Base-by-base conservation (phyloP, 192 early-diverging fungal genomes). In the Rhizophagus clarus region DNA sequence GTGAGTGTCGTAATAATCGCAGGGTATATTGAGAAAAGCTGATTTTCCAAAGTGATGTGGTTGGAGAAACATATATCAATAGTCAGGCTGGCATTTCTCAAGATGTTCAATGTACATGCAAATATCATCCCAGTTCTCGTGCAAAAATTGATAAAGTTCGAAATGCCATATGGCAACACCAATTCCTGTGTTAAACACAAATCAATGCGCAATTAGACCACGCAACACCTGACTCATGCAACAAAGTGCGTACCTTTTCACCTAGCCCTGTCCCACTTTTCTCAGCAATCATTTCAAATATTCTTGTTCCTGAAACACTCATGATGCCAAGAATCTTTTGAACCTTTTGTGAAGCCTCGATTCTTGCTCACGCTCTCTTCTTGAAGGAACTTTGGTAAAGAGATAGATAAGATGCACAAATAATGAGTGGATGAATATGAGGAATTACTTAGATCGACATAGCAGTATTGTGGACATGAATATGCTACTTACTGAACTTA, bases 71-170 rank as follows among this genome's bases (percentile, higher is more conserved):
- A 80, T 47, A 60, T 80, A 80, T 82, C 83, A 61, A 69, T 77
- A 84, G 31, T 71, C 42, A 45, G 51, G 20, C 71, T 47, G 49
- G 51, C n/a, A 14, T 45, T 74, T 80, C 63, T 84, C 83, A 20
- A 84, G 81, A 3, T 79, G 40, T 66, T 84, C 68, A 74, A 84
- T 82, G 51, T 82, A 84, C 82, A 81, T 31, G 78, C 81, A 79
- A 84, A 84, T 47, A 82, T 68, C 28, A 79, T 84, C 34, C 76
- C 80, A 22, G 61, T 77, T 15, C 34, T 68, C 10, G 63, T 78
- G 40, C 83, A 77, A 66, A 76, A 84, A 61, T 56, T 60, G 62
- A 64, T 42, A 31, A 84, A 84, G 80, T 79, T 82, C 12, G 80
- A 77, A 31, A 70, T 72, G 61, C 74, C 32, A 49, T 60, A 66